Percentiles rank a stretch among this genome's conserved stretches.
phyloP scores from a whole-genome alignment of 176 grass and related monocot species.

The barley (Hordeum vulgare) region DNA sequence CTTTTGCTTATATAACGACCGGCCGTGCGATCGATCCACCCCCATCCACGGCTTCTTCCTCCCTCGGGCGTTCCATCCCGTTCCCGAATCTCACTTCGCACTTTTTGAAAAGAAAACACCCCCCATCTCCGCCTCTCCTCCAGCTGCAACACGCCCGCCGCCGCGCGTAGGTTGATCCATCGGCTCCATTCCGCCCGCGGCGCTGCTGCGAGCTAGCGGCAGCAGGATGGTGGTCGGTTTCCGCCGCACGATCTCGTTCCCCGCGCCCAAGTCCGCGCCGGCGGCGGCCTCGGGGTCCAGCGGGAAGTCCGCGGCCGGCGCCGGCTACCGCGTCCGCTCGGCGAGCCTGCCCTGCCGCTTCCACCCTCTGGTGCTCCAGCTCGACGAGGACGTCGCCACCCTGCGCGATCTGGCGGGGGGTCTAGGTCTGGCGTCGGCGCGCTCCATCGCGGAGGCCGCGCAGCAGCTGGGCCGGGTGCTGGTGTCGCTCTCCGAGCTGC shows the following conservation, averaged over 20 bases:
- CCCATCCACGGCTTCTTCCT: constrained; percentile 20
- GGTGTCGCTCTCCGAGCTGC: constrained; percentile 50
- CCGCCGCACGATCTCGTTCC: constrained; percentile 70
- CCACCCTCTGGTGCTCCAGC: constrained; percentile 59
- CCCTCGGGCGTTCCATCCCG: constrained; percentile 31
- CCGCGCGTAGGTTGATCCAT: neutral
- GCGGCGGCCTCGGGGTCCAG: neutral
- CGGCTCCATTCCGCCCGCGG: neutral
- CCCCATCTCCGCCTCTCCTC: neutral
- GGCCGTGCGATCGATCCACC: neutral
- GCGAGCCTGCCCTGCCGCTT: constrained; percentile 69
- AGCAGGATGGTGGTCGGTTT: constrained; percentile 33
- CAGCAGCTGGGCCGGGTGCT: constrained; percentile 30
- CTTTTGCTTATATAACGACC: neutral
- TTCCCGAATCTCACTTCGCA: neutral
- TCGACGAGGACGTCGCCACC: constrained; percentile 52
- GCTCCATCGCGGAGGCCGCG: constrained; percentile 12
- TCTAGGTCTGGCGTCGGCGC: neutral
- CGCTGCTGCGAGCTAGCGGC: neutral
- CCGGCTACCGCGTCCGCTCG: constrained; percentile 53
- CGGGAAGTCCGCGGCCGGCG: constrained; percentile 12
- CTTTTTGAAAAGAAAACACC: constrained; percentile 11
- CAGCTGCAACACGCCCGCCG: no score
- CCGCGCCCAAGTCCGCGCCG: constrained; percentile 20
- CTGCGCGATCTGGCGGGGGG: constrained; percentile 23